Evolutionary conservation across 2,329 filamentous ascomycete species (phyloP).

Genomic region (Annulohypoxylon truncatum): DNA sequence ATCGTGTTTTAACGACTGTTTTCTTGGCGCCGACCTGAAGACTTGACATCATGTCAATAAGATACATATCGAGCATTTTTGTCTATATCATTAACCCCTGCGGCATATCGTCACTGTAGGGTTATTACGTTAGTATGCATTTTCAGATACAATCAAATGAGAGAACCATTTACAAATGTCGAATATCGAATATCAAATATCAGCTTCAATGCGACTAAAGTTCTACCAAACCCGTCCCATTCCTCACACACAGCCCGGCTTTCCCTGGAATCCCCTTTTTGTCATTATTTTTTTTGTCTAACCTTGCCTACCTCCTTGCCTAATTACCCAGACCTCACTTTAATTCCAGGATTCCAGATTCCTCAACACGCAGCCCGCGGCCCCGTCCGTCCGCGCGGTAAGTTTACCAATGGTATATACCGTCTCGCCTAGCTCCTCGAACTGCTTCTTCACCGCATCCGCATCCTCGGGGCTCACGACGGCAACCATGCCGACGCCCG

Average conservation of each 20-base stretch:
- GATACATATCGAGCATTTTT: constrained; percentile 13
- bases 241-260: background rate
- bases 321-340: background rate
- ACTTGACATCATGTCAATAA: constrained; percentile 10
- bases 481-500: constrained; percentile 92
- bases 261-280: background rate
- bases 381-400: constrained; percentile 63
- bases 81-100: constrained; percentile 1
- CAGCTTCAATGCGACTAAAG: background rate
- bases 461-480: constrained; percentile 77
- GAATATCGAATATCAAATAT: background rate
- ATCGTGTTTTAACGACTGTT: constrained; percentile 18
- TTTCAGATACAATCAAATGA: constrained; percentile 24
- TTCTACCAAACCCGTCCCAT: background rate
- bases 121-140: background rate
- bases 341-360: constrained; percentile 63
- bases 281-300: background rate
- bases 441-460: constrained; percentile 66
- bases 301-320: background rate
- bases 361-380: constrained; percentile 71
- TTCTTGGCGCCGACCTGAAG: constrained; percentile 11
- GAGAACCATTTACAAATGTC: constrained; percentile 13
- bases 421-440: constrained; percentile 77
- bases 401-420: constrained; percentile 82
- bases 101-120: background rate